Evolutionary conservation across 257 asterid species (phyloP), one percentile per base, ranked within the genome.

Genomic region (Eustoma russellianum): DNA sequence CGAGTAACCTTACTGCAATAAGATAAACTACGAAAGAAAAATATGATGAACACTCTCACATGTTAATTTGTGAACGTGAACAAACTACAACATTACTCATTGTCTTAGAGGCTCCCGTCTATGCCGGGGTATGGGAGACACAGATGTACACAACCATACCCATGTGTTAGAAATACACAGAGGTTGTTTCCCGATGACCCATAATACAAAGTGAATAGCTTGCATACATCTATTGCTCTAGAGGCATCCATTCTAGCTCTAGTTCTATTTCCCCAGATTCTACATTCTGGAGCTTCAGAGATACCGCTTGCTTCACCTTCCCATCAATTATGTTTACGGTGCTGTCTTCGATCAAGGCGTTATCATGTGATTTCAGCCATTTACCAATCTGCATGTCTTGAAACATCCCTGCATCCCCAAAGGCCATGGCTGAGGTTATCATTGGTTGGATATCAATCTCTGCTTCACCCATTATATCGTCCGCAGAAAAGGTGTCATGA

Each of bases 381-480:
- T 79, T 88, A 7, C 99, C 99, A 5, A 92, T 85, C 80, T 92
- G 97, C 99, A 88, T 88, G 67, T 88, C 62, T 28, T 78, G 85
- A 50, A 79, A 81, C 93, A 81, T 76, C 48, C 69, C 86, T 28
- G 86, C 79, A 50, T 92, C 90, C 17, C 97, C 97, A 28, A 81
- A 88, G 16, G 95, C 85, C 50, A 82, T 77, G 35, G 99, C 97
- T 19, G 99, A 85, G 46, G 97, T 85, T 76, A 92, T 81, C 91
- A 92, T 79, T 34, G 99, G 75, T 61, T 83, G 99, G 43, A 92
- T 81, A 59, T 92, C 99, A 47, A 92, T 81, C 77, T 92, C 95
- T 0, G 97, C 99, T 62, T 85, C 85, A 46, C 99, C 99, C 99
- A 92, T 92, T 44, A 83, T 76, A 71, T 92, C 99, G 28, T 92